Percentiles rank a stretch among this genome's conserved stretches.
phyloP scores from a whole-genome alignment of 2,329 filamentous ascomycete species.

The Alternaria metachromatica region DNA sequence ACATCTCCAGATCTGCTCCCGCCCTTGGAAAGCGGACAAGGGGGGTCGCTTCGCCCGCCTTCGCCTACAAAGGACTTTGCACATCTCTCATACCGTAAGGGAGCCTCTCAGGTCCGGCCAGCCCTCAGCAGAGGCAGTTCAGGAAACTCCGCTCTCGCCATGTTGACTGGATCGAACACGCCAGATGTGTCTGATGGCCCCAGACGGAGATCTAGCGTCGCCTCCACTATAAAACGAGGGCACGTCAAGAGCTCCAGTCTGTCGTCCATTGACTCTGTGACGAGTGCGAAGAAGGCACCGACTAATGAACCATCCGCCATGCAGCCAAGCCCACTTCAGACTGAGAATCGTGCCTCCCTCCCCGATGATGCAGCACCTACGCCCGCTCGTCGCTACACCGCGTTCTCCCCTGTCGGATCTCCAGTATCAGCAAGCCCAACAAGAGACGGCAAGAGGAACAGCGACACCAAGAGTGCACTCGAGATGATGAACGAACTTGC shows the following conservation, averaged over 20 bases:
- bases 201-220: conserved; percentile 42
- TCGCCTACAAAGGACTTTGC: conserved; percentile 57
- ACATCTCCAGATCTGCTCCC: conserved; percentile 34
- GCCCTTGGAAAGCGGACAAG: conserved; percentile 16
- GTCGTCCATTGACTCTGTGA: conserved; percentile 55
- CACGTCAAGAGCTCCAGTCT: conserved; percentile 52
- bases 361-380: conserved; percentile 37
- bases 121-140: conserved; percentile 41
- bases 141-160: conserved; percentile 42
- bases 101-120: conserved; percentile 56
- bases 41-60: conserved; percentile 43
- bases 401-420: conserved; percentile 34
- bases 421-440: conserved; percentile 61
- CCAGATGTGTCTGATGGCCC: conserved; percentile 32
- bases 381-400: conserved; percentile 29
- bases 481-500: conserved; percentile 77
- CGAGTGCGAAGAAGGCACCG: conserved; percentile 37
- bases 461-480: conserved; percentile 53
- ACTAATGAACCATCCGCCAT: conserved; percentile 30
- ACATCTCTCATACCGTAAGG: conserved; percentile 58
- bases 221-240: conserved; percentile 34
- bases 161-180: conserved; percentile 35
- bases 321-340: conserved; percentile 42
- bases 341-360: conserved; percentile 38
- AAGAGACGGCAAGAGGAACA: conserved; percentile 63